Percentiles rank a stretch among this genome's conserved stretches.
Evolutionary conservation across 1,284 basidiomycete genomes (phyloP).

Genomic region (Marasmius tenuissimus): DNA sequence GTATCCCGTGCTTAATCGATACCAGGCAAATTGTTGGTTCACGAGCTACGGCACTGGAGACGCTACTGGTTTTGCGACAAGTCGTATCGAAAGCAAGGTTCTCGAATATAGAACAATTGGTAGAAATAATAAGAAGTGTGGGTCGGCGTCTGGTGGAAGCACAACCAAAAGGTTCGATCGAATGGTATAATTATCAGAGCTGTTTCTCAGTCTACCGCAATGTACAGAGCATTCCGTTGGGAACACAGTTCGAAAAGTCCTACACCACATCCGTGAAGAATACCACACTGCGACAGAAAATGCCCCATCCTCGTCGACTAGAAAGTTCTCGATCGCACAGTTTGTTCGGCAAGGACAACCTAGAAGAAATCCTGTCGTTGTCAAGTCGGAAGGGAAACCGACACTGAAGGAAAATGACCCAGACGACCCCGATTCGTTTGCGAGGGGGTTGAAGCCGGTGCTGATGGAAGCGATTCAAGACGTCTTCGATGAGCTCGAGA

Average conservation of each 20-base stretch:
- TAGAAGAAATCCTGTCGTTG: conserved; percentile 50
- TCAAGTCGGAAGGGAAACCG: conserved; percentile 52
- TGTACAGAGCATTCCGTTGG: conserved; percentile 86
- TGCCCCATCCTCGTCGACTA: conserved; percentile 34
- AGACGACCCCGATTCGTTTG: conserved; percentile 74
- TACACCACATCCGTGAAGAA: conserved; percentile 94
- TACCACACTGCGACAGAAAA: conserved; percentile 69
- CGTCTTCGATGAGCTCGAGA: conserved; percentile 93
- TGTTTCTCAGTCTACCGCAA: conserved; percentile 7
- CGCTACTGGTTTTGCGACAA: conserved; percentile 83
- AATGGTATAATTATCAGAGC: conserved; percentile 2
- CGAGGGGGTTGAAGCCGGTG: conserved; percentile 69
- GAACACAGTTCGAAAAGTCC: conserved; percentile 89
- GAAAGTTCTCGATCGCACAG: conserved; percentile 70
- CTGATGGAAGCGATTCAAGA: conserved; percentile 92
- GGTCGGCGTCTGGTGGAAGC: conserved; percentile 83
- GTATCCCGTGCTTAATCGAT: conserved; percentile 6
- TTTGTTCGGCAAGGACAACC: conserved; percentile 79
- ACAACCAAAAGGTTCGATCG: conserved; percentile 84
- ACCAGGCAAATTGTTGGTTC: conserved; percentile 87
- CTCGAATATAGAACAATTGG: conserved; percentile 83
- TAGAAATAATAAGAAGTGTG: conserved; percentile 78
- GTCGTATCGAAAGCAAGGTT: conserved; percentile 89
- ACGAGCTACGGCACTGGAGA: conserved; percentile 85
- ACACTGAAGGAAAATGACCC: conserved; percentile 66